Percentiles rank a stretch among this genome's conserved stretches.
Conservation (phyloP, 805 yeast genomes). For the Blastobotrys parvus region DNA sequence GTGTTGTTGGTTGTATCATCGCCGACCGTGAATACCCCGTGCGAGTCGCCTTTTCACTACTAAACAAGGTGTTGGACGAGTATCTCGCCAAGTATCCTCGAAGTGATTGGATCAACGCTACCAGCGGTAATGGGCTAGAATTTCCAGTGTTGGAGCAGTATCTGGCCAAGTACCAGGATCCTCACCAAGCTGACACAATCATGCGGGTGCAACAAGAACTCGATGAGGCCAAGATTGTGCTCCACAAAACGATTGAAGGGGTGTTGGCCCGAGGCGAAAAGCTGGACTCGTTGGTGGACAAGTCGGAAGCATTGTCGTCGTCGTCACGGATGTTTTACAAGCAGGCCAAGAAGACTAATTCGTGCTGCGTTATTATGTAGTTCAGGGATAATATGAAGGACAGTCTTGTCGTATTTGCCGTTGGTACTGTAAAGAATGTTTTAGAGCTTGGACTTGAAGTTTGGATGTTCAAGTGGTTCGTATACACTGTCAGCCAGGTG, state of each 20-base stretch:
- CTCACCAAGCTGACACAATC: conserved; percentile 91
- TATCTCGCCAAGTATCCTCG: conserved; percentile 77
- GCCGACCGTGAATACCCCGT: conserved; percentile 95
- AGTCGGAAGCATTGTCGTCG: conserved; percentile 84
- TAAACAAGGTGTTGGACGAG: conserved; percentile 87
- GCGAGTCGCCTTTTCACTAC: conserved; percentile 88
- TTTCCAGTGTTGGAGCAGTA: conserved; percentile 60
- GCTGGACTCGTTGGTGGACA: conserved; percentile 87
- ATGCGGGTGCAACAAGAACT: conserved; percentile 97
- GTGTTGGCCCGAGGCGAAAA: conserved; percentile 96
- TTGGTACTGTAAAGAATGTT: background rate
- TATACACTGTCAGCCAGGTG: conserved; percentile 47
- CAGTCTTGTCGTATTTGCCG: too few relatives aligned
- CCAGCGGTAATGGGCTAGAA: conserved; percentile 37
- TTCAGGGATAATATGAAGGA: background rate
- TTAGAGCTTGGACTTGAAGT: conserved; percentile 35
- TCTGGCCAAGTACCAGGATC: conserved; percentile 85
- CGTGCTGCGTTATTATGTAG: conserved; percentile 74
- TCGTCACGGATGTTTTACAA: conserved; percentile 91
- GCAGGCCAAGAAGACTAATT: conserved; percentile 91
- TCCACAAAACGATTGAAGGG: conserved; percentile 91
- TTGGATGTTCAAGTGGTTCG: conserved; percentile 44
- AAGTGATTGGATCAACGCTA: conserved; percentile 47
- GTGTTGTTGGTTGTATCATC: conserved; percentile 83
- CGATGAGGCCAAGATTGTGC: conserved; percentile 93